Base-by-base conservation (phyloP, 2,329 filamentous ascomycete species). In the Tolypocladium pustulatum region DNA sequence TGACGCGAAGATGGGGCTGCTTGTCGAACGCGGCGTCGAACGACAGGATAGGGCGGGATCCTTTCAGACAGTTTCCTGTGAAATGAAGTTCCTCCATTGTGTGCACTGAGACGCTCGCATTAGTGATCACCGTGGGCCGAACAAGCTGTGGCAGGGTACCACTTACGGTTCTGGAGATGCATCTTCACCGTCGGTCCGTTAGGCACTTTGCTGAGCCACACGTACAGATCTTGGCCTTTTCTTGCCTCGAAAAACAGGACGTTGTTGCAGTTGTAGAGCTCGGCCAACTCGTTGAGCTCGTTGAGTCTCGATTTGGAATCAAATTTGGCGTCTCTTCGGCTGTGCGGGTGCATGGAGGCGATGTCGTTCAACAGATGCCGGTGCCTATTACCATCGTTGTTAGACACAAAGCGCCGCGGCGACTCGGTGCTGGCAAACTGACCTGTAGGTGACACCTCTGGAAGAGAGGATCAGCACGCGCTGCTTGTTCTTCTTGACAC, bases 31-130 rank as follows among this genome's bases (percentile, higher is more conserved):
- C 84, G 57, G 84, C 83, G 71, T 97, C 94, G 72, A 99, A 99
- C 40, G 90, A 94, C 59, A 99, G 85, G 43, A 99, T 80, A 1
- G 94, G 93, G 40, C 94, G 81, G 34, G 90, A 94, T 60, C 94
- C 94, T 76, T 96, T 97, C 61, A 97, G 78, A 72, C 92, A 97
- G 78, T 99, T 99, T 57, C 94, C 94, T 20, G 91, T 92, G 73
- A 99, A 97, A 69, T 96, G 90, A 40, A 99, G 80, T 73, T 99
- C 94, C 69, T 93, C 91, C 90, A 95, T 96, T 12, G 93, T 97
- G 76, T 97, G 92, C 69, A 97, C 82, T 89, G 65, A 52, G n/a
- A 30, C 9, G 6, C n/a, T 22, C 6, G 17, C 49, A 58, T 74
- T 65, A 72, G 69, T 56, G 32, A 6, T 10, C 36, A 17, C 25